These are phyloP conservation scores for Oxytropis ochrocephala DNA, from an alignment of 306 rosid species.

Conservation along the genomic window DNA sequence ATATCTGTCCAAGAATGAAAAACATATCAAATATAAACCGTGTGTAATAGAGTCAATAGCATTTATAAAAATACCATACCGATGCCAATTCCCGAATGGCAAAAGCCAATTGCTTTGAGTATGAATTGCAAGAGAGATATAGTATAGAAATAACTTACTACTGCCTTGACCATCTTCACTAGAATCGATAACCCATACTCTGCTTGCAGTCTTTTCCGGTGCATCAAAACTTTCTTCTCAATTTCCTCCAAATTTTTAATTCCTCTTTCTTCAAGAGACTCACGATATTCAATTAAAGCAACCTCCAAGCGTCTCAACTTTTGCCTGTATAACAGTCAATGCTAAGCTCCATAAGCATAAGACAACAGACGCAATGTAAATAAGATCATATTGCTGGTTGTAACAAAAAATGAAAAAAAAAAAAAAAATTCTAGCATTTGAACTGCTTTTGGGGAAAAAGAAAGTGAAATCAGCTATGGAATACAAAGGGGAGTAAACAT, in stretches of 20 bases:
- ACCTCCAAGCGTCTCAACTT: constrained; percentile 91
- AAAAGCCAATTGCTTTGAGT: background rate
- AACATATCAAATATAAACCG: background rate
- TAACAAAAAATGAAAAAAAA: background rate
- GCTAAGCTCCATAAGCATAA: constrained; percentile 16
- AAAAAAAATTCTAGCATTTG: background rate
- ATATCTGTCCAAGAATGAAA: background rate
- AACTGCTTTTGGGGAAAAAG: background rate
- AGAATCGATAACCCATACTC: constrained; percentile 74
- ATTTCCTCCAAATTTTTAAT: constrained; percentile 74
- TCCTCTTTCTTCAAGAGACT: constrained; percentile 88
- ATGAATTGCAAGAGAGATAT: background rate
- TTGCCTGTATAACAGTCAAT: constrained; percentile 53
- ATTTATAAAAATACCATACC: background rate
- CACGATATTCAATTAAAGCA: constrained; percentile 90
- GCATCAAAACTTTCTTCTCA: constrained; percentile 57
- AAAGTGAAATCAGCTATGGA: background rate
- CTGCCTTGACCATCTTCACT: constrained; percentile 59
- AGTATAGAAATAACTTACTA: constrained; percentile 56
- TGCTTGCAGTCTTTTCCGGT: constrained; percentile 61
- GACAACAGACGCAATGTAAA: constrained; percentile 1
- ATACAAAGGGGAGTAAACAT: background rate
- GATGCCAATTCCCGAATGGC: background rate
- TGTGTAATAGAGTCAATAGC: background rate
- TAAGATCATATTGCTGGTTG: background rate